Evolutionary conservation across 2,329 filamentous ascomycete genomes (phyloP), one percentile per base, ranked within the genome.

Genomic region (Cercospora sojina): DNA sequence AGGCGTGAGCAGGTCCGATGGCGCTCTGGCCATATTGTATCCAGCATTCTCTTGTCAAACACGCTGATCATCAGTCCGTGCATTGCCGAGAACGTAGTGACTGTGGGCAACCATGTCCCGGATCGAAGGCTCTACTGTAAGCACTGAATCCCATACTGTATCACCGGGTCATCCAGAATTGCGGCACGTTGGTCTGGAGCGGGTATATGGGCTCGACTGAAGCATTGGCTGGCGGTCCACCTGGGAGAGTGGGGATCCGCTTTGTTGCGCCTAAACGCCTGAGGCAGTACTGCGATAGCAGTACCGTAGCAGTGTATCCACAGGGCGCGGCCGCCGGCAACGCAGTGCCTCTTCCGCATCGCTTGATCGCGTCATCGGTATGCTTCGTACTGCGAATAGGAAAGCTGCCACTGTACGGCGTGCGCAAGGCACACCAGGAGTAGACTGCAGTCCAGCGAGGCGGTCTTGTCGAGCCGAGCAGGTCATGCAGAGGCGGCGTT

Each of bases 371-470:
- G 47, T 49, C 8, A 49, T 31, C 20, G 27, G 32, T 41, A 12
- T 49, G n/a, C 20, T 27, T 47, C n/a, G 13, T 32, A n/a, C 25
- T 62, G 59, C 49, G 60, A 55, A 62, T 62, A 27, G 51, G 60
- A 56, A 23, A 5, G 10, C 29, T 20, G 56, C 47, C 43, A 32
- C 51, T 8, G 12, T 38, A 32, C 60, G 60, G 60, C 60, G 60
- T 12, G 41, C 16, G 60, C 60, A 56, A 23, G 38, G 43, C 31
- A 23, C 31, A 16, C 31, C 27, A 47, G n/a, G 57, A 32, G 31
- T 35, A 31, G n/a, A n/a, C n/a, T n/a, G n/a, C n/a, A n/a, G 25
- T 20, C 47, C 25, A 32, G 29, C 20, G 56, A 58, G 13, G 32
- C 16, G 18, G 16, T 12, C 16, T 41, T 23, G 58, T 29, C 23